Evolutionary conservation across 2,329 filamentous ascomycete species (phyloP).

Genomic region (Hypoxylon sp.): DNA sequence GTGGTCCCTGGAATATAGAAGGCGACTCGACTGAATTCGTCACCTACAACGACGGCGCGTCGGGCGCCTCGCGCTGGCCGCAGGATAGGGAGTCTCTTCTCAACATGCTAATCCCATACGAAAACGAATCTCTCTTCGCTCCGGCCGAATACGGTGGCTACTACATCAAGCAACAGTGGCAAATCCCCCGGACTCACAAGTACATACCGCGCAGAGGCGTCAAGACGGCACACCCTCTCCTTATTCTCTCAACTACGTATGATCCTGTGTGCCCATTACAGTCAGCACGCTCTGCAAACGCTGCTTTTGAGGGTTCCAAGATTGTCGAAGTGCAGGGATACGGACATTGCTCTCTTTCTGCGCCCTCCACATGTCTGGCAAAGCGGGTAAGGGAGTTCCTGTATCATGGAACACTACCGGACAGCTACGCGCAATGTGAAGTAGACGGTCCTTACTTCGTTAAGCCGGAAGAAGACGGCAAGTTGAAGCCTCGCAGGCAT

Average conservation of each 20-base stretch:
- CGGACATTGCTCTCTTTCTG: constrained; percentile 57
- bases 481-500: constrained; percentile 16
- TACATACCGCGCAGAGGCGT: constrained; percentile 49
- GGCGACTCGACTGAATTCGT: constrained; percentile 51
- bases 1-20: constrained; percentile 33
- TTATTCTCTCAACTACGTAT: constrained; percentile 67
- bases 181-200: constrained; percentile 47
- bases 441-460: constrained; percentile 56
- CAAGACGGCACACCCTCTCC: constrained; percentile 63
- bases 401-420: constrained; percentile 55
- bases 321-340: constrained; percentile 59
- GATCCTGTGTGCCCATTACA: constrained; percentile 68
- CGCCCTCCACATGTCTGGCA: constrained; percentile 55
- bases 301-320: constrained; percentile 54
- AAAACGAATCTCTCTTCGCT: constrained; percentile 52
- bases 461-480: constrained; percentile 46
- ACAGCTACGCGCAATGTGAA: constrained; percentile 53
- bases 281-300: constrained; percentile 54
- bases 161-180: constrained; percentile 52
- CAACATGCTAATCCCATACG: constrained; percentile 52
- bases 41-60: constrained; percentile 51
- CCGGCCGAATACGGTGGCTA: constrained; percentile 45
- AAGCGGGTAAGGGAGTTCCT: constrained; percentile 55
- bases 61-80: constrained; percentile 52
- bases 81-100: constrained; percentile 51